Evolutionary conservation across 768 basidiomycete genomes (phyloP), one percentile per base, ranked within the genome.

Genomic region (Rhodotorula sphaerocarpa): DNA sequence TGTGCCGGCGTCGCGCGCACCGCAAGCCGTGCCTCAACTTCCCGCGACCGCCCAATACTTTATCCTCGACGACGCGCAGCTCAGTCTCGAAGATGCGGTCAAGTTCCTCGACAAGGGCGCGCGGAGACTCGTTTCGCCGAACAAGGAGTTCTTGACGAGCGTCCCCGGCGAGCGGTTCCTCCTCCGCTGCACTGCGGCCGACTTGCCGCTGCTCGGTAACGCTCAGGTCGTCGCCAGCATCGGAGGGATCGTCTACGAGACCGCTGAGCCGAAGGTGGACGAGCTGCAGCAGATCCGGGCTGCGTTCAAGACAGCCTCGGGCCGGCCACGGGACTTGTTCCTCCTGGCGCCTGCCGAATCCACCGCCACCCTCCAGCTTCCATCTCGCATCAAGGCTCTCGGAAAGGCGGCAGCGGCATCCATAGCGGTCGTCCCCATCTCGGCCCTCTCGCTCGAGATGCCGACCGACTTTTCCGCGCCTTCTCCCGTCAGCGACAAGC

Each of bases 221-320:
- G 83, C 82, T 23, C 83, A 63, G 2, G 28, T 70, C 28, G 51
- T 70, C 31, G 18, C 65, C 3, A 63, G 45, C 43, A 66, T 88
- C 56, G 86, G 86, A 34, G 88, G 87, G 55, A 84, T 90, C 7
- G 78, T 90, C 46, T 81, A 90, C 72, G 89, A 88, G 74, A 84
- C 85, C 3, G 79, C 82, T 11, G 79, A 82, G 6, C 62, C 63
- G 46, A 27, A 55, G 10, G 79, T 86, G 55, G 86, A 88, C 74
- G 73, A 84, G 36, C 65, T 72, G 30, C 63, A 71, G 41, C 63
- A 90, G 71, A 80, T 88, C 63, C 82, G 91, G 55, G 79, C 84
- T 21, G 87, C 88, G 7, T 79, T 91, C 59, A 82, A 87, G 42
- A 80, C 81, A 57, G 90, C 88, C 86, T 74, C 70, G 79, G 44